A percentile compares a stretch with the other conserved stretches of the same genome.
Evolutionary conservation across 257 asterid species (phyloP).

Genomic region (Solanum pimpinellifolium): DNA sequence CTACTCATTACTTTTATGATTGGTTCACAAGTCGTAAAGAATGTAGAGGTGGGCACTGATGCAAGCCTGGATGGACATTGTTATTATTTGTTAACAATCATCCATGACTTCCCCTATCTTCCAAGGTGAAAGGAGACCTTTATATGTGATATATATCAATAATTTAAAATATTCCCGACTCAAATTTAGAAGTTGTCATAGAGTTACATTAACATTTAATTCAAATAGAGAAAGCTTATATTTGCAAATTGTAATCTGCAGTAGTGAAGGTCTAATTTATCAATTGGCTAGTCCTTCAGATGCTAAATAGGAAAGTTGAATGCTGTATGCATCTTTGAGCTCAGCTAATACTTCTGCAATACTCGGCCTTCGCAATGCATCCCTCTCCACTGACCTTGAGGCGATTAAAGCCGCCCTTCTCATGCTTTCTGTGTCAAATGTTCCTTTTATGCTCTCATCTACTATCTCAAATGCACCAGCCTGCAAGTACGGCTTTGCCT

Average conservation of each 20-base stretch:
- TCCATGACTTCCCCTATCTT: background rate
- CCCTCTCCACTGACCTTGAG: conserved; percentile 81
- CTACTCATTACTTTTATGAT: background rate
- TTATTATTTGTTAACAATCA: conserved; percentile 4
- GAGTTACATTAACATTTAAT: background rate
- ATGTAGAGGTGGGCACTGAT: background rate
- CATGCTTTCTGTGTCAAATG: conserved; percentile 77
- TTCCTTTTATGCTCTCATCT: conserved; percentile 70
- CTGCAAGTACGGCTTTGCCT: conserved; percentile 97
- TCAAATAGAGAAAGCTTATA: background rate
- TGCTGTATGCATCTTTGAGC: conserved; percentile 69
- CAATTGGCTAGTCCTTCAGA: conserved; percentile 36
- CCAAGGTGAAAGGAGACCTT: background rate
- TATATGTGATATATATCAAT: background rate
- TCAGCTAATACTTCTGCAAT: conserved; percentile 62
- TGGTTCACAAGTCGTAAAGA: background rate
- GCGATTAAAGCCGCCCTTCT: conserved; percentile 72
- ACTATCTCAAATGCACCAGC: conserved; percentile 91
- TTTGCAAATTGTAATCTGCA: background rate
- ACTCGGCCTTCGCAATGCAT: conserved; percentile 65
- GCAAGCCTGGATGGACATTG: background rate
- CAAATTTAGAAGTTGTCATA: background rate
- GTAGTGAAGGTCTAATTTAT: background rate
- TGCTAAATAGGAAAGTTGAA: conserved; percentile 70
- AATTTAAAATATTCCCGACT: background rate